phyloP scores from a whole-genome alignment of 305 asterid genomes.

The Fraxinus albicans region DNA sequence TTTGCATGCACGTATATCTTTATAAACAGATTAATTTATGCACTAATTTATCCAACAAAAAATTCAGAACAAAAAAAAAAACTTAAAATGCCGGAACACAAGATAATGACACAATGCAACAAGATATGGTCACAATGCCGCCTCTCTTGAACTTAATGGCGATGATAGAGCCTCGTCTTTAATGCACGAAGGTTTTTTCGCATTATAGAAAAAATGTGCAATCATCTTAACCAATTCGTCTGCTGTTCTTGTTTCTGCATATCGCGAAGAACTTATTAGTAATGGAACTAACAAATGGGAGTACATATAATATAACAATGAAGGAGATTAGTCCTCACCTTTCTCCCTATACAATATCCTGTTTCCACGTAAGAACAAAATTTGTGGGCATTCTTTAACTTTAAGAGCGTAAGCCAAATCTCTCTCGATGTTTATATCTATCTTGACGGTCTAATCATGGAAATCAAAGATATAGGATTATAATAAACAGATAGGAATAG shows the following conservation, averaged over 20 bases:
- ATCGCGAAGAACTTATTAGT: constrained; percentile 20
- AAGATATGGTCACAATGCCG: constrained; percentile 7
- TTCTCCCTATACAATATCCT: constrained; percentile 75
- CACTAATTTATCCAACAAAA: too few species aligned
- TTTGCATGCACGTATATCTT: too few species aligned
- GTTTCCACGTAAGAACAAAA: constrained; percentile 84
- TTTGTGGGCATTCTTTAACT: constrained; percentile 82
- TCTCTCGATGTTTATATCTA: constrained; percentile 84
- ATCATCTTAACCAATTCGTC: constrained; percentile 90
- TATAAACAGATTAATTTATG: too few species aligned
- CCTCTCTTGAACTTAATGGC: constrained; percentile 32
- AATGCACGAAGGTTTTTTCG: constrained; percentile 69
- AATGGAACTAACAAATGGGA: not conserved
- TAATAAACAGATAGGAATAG: not conserved
- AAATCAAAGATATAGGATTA: constrained; percentile 1
- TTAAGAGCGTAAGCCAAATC: constrained; percentile 94
- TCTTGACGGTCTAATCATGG: constrained; percentile 71
- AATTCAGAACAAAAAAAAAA: not conserved
- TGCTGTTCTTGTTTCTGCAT: constrained; percentile 63
- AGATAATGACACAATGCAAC: not conserved
- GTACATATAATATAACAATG: not conserved
- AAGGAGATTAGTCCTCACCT: constrained; percentile 35
- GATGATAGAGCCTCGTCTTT: constrained; percentile 38
- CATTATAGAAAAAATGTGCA: constrained; percentile 83
- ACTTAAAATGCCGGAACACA: not conserved